phyloP scores from a whole-genome alignment of 139 green algal genomes.

The Zygnema circumcarinatum region DNA sequence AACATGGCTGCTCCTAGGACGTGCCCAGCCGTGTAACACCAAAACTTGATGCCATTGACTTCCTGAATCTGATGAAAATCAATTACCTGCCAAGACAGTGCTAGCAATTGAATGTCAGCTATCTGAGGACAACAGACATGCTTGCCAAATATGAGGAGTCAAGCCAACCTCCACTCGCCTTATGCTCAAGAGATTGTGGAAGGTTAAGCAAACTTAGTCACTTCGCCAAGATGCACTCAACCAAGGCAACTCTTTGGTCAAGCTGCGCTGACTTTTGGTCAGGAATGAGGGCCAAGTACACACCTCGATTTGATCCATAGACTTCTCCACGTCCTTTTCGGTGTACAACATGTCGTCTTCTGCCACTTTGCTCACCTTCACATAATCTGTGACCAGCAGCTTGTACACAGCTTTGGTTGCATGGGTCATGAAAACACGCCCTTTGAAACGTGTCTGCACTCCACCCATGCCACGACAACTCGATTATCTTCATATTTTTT shows the following conservation, averaged over 20 bases:
- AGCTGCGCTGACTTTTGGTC: too few relatives aligned
- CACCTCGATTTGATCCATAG: slow-evolving; percentile 85
- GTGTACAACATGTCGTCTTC: slow-evolving; percentile 81
- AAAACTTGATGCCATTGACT: slow-evolving; percentile 73
- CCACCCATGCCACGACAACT: background rate
- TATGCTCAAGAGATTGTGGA: too few relatives aligned
- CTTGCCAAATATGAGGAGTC: too few relatives aligned
- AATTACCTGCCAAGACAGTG: slow-evolving; percentile 77
- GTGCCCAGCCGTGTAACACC: slow-evolving; percentile 89
- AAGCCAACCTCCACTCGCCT: too few relatives aligned
- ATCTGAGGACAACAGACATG: slow-evolving; percentile 1
- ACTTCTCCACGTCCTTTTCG: slow-evolving; percentile 82
- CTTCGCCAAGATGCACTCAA: too few relatives aligned
- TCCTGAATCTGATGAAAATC: slow-evolving; percentile 90
- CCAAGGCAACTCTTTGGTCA: too few relatives aligned
- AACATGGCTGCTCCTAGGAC: slow-evolving; percentile 99
- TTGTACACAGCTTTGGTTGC: slow-evolving; percentile 95
- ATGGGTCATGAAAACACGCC: slow-evolving; percentile 97
- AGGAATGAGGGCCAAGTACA: background rate
- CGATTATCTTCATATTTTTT: slow-evolving; percentile 3
- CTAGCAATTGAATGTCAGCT: too few relatives aligned
- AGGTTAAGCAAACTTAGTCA: too few relatives aligned
- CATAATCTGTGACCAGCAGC: slow-evolving; percentile 86
- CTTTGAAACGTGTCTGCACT: slow-evolving; percentile 86
- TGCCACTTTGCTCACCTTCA: slow-evolving; percentile 72